Percentiles rank a stretch among this genome's conserved stretches.
These are phyloP conservation scores for Picea sitchensis DNA, from an alignment of 75 land plant genomes.

Conservation along the genomic window DNA sequence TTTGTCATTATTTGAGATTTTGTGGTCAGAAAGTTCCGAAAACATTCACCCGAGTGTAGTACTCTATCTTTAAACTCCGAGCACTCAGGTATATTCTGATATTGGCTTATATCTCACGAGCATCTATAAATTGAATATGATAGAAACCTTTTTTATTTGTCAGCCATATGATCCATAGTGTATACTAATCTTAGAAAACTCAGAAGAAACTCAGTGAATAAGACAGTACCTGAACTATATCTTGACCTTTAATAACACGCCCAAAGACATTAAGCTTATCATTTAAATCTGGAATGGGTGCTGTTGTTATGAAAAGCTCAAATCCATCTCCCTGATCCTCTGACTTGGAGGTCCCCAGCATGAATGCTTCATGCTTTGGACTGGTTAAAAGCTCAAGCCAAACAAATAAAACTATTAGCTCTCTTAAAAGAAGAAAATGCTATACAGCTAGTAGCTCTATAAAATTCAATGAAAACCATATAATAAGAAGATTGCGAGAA, in stretches of 20 bases:
- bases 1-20: too few species aligned
- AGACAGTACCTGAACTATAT: constrained; percentile 81
- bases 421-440: too few species aligned
- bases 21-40: too few species aligned
- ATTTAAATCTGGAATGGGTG: constrained; percentile 84
- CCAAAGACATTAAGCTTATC: constrained; percentile 88
- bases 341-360: constrained; percentile 83
- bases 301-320: constrained; percentile 89
- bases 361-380: constrained; percentile 94
- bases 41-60: too few species aligned
- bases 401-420: not conserved
- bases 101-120: not conserved
- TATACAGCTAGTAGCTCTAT: too few species aligned
- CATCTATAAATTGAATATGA: not conserved
- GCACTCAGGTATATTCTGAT: too few species aligned
- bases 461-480: not conserved
- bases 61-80: too few species aligned
- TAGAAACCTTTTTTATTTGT: not conserved
- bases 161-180: not conserved
- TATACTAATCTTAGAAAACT: not conserved
- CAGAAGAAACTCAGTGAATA: not conserved
- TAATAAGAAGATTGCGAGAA: not conserved
- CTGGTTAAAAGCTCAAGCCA: constrained; percentile 30
- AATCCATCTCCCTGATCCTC: constrained; percentile 50
- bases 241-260: constrained; percentile 81